Percentiles rank a stretch among this genome's conserved stretches.
These are phyloP conservation scores for Trametes meyenii DNA, from an alignment of 768 basidiomycete genomes.

Conservation along the genomic window DNA sequence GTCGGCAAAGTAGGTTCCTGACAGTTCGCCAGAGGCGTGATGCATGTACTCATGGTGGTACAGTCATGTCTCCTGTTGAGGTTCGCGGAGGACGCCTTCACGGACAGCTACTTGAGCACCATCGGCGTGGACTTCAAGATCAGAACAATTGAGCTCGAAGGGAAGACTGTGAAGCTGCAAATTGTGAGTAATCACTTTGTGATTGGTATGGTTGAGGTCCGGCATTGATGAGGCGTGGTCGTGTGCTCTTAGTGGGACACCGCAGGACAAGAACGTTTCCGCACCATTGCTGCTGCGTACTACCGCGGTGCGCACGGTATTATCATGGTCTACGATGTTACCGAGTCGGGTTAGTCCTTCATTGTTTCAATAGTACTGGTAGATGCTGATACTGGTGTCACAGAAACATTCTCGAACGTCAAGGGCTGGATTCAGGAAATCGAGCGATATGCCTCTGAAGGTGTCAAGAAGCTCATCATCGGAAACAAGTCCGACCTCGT, in stretches of 20 bases:
- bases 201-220: too few species aligned
- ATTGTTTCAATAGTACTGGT: background rate
- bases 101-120: constrained; percentile 95
- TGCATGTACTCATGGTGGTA: constrained; percentile 22
- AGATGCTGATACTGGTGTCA: background rate
- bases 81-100: constrained; percentile 96
- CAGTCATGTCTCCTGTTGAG: constrained; percentile 91
- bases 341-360: constrained; percentile 73
- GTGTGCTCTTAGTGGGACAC: constrained; percentile 83
- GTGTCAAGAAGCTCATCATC: constrained; percentile 97
- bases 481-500: constrained; percentile 99
- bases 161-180: constrained; percentile 97
- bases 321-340: constrained; percentile 98
- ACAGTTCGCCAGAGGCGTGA: constrained; percentile 7
- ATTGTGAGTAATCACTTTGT: constrained; percentile 63
- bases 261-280: constrained; percentile 97
- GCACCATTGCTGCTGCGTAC: constrained; percentile 98
- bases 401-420: constrained; percentile 94
- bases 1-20: constrained; percentile 74
- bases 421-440: constrained; percentile 96
- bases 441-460: constrained; percentile 95
- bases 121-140: constrained; percentile 99
- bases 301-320: constrained; percentile 99
- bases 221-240: background rate
- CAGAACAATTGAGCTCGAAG: constrained; percentile 96